phyloP scores from a whole-genome alignment of 352 stramenopile species.

The Globisporangium yorkense region DNA sequence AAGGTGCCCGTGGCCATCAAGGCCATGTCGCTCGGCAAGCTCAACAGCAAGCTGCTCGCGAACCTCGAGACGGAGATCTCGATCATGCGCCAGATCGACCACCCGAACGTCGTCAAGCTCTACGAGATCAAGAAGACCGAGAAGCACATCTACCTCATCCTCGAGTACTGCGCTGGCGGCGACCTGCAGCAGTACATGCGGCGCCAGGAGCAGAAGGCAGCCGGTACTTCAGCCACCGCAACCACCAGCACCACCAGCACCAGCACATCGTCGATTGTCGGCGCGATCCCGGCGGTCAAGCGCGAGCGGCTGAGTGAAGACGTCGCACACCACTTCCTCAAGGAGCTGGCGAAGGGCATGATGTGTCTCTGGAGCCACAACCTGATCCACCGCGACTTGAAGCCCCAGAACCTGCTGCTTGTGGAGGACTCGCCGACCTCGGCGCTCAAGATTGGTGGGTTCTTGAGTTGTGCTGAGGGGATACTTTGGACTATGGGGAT shows the following conservation, averaged over 20 bases:
- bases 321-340: constrained; percentile 55
- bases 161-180: constrained; percentile 95
- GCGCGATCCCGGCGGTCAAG: background rate
- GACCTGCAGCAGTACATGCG: constrained; percentile 95
- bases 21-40: constrained; percentile 89
- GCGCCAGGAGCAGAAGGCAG: constrained; percentile 27
- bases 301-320: constrained; percentile 19
- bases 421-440: constrained; percentile 47
- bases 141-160: constrained; percentile 94
- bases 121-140: constrained; percentile 95
- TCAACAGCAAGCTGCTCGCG: constrained; percentile 93
- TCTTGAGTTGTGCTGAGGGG: constrained; percentile 1
- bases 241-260: background rate
- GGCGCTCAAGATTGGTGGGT: constrained; percentile 57
- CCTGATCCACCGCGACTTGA: constrained; percentile 89
- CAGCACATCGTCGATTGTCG: background rate
- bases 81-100: constrained; percentile 93
- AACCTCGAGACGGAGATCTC: constrained; percentile 97
- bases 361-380: constrained; percentile 69
- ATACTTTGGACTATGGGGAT: background rate
- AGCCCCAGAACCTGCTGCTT: constrained; percentile 96
- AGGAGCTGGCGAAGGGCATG: constrained; percentile 63
- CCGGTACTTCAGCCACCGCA: background rate
- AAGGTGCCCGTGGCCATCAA: constrained; percentile 91
- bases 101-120: constrained; percentile 95